Percentiles rank a stretch among this genome's conserved stretches.
Evolutionary conservation across 2,329 filamentous ascomycete genomes (phyloP).

Genomic region (Nigrograna mackinnonii): DNA sequence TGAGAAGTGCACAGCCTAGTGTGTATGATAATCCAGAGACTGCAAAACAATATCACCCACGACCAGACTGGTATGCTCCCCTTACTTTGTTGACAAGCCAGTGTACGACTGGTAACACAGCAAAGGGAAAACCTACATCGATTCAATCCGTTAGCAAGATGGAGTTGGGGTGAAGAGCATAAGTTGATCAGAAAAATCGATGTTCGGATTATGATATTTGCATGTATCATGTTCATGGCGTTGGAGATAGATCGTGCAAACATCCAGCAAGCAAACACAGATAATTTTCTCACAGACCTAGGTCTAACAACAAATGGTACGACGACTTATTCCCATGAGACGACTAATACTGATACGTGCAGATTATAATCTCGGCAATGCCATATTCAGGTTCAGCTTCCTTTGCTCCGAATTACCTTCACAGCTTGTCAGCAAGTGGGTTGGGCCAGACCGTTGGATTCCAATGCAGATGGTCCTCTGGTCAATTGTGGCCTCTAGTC

Average conservation of each 20-base stretch:
- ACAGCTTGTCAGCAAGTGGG: constrained; percentile 44
- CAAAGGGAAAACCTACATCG: constrained; percentile 25
- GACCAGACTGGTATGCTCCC: constrained; percentile 15
- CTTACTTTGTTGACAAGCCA: not conserved
- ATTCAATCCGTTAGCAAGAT: constrained; percentile 24
- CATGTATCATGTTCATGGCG: constrained; percentile 56
- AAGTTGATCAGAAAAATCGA: constrained; percentile 34
- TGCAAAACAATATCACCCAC: constrained; percentile 35
- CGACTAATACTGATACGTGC: not conserved
- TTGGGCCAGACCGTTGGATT: constrained; percentile 44
- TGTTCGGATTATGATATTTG: constrained; percentile 36
- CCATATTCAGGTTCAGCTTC: constrained; percentile 77
- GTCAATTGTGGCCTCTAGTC: constrained; percentile 58
- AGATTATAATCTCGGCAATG: constrained; percentile 31
- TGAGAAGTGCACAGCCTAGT: constrained; percentile 8
- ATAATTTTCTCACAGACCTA: constrained; percentile 27
- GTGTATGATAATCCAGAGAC: constrained; percentile 15
- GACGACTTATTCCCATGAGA: not conserved
- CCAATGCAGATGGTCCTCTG: constrained; percentile 46
- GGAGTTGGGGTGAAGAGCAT: constrained; percentile 29
- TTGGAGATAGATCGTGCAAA: constrained; percentile 52
- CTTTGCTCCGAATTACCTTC: constrained; percentile 56
- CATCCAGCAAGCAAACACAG: constrained; percentile 31
- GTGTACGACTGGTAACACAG: constrained; percentile 31
- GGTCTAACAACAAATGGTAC: constrained; percentile 20